Base-by-base conservation (phyloP, 2,329 filamentous ascomycete genomes). In the Fusarium albidum region DNA sequence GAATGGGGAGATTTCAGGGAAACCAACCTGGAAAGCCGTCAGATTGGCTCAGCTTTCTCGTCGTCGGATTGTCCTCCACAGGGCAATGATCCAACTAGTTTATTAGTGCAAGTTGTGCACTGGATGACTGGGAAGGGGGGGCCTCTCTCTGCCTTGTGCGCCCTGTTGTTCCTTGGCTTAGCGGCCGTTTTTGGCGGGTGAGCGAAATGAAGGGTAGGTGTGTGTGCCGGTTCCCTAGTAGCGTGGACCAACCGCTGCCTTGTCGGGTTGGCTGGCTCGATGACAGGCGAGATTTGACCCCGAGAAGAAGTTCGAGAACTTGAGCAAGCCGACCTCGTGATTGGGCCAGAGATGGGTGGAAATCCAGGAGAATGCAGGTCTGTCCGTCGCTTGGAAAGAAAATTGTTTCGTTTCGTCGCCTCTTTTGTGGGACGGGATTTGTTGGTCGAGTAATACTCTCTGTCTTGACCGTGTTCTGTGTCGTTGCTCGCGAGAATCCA, bases 181-280 rank as follows among this genome's bases (percentile, higher is more conserved):
- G 51, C 27, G 41, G 45, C 49, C 44, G 44, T 50, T 52, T 21
- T 5, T 21, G 21, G 21, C 48, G 52, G 56, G 41, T 38, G 28
- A 28, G 49, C 54, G 64, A 67, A 66, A 67, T 67, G 64, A 67
- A 63, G 55, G 55, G 58, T 46, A 32, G 41, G 15, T 53, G 50
- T 46, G 34, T 43, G 15, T 53, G 50, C 39, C 53, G 55, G 52
- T 29, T 35, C 21, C 57, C 38, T 42, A 41, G 41, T 43, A 41
- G 34, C 50, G 18, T 15, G 39, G 28, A 50, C 49, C 46, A 45
- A 61, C 39, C 34, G 49, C 52, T 49, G 42, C 34, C 35, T 38
- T 27, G 14, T 50, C 38, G 29, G 11, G 41, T 21, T 45, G 55
- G 44, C 46, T 33, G 46, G 42, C 50, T 44, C 32, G 46, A 53